Evolutionary conservation across 495 filamentous ascomycete genomes (phyloP), one percentile per base, ranked within the genome.

Genomic region (Hypoxylon fuscum): DNA sequence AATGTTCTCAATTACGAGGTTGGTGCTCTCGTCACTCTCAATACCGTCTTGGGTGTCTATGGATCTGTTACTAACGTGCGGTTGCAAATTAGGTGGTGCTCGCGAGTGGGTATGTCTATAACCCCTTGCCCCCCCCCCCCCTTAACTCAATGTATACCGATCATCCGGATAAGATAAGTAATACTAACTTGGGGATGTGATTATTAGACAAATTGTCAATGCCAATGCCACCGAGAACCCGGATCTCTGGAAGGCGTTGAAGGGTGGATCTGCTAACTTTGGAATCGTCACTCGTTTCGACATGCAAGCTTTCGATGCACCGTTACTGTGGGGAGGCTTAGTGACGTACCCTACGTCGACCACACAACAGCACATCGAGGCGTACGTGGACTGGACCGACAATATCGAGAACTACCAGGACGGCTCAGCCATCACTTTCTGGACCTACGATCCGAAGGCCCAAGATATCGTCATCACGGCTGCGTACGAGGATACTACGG

Each of bases 261-360:
- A 81, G 43, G 83, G 83, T 38, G 79, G 82, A 27, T 74, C 75
- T 21, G 81, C 76, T 66, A 86, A 84, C 68, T 79, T 85, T 34
- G 83, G 81, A 11, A 74, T 87, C 50, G 78, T 83, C 5, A 84
- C 83, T 11, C 75, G 78, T 8, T 78, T 83, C 54, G 77, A 74
- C 25, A 52, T 84, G 41, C 59, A 78, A 29, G 81, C 83, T 0
- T 77, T 81, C 48, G 43, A 46, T 14, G 22, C 22, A 5, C 22
- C 22, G 10, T n/a, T 31, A 18, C 43, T 46, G 23, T 46, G 43
- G 43, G 43, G 43, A 27, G 43, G 43, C 18, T 12, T 31, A 23
- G 20, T 41, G 12, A 15, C 31, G 8, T 59, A 59, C 31, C 23
- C 29, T 2, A 22, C 12, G 12, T 40, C 29, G 5, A 17, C 34